Percentiles rank a stretch among this genome's conserved stretches.
Conservation (phyloP, 2,329 filamentous ascomycete species). For the Penicillium paneum region DNA sequence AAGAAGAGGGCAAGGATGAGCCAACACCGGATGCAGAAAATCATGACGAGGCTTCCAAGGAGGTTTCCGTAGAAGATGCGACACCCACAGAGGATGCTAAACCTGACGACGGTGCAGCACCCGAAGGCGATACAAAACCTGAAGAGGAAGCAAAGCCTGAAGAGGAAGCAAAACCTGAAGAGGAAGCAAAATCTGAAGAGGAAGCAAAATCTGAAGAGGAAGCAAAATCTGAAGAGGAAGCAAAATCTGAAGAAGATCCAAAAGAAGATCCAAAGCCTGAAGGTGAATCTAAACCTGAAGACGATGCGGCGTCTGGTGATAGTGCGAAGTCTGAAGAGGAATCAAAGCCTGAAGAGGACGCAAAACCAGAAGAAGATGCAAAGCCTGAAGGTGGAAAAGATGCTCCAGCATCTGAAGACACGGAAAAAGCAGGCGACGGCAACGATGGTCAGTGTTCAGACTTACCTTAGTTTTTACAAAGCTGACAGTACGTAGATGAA, state of each 20-base stretch:
- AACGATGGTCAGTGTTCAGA: constrained; percentile 23
- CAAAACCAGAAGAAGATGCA: constrained; percentile 12
- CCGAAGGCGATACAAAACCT: constrained; percentile 12
- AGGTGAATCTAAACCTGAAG: neutral
- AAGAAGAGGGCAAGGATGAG: constrained; percentile 23
- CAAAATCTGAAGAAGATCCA: neutral
- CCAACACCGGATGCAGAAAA: constrained; percentile 17
- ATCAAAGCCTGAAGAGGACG: constrained; percentile 9
- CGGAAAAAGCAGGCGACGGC: constrained; percentile 8
- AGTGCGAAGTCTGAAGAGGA: neutral
- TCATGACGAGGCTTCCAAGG: constrained; percentile 11
- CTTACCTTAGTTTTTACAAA: neutral
- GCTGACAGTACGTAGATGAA: constrained; percentile 26
- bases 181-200: neutral
- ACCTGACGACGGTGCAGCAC: constrained; percentile 7
- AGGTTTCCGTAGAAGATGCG: constrained; percentile 17
- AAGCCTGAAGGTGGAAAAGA: constrained; percentile 7
- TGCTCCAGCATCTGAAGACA: neutral
- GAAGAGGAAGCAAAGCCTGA: constrained; percentile 11
- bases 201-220: neutral
- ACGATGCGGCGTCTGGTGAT: neutral
- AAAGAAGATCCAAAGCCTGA: neutral
- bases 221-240: neutral
- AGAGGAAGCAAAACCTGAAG: neutral
- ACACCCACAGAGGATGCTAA: constrained; percentile 9